A percentile compares a stretch with the other conserved stretches of the same genome.
Conservation (phyloP, 106 monocot species). For the Gastrodia elata region DNA sequence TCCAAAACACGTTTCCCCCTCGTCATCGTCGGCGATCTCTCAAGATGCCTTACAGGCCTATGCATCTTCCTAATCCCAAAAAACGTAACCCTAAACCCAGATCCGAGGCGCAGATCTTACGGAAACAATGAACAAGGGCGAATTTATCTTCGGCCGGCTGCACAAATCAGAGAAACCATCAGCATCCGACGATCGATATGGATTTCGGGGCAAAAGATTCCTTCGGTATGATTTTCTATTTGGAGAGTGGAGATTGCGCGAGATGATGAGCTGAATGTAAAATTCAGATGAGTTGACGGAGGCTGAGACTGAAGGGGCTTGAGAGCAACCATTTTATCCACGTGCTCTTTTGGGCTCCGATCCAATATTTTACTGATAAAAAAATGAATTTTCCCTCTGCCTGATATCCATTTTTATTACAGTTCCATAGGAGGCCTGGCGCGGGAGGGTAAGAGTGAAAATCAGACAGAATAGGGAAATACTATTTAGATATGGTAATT, state of each 20-base stretch:
- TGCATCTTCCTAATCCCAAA: slow-evolving; percentile 10
- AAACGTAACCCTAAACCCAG: background rate
- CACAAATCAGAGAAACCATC: background rate
- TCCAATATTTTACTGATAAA: background rate
- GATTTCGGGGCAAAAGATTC: background rate
- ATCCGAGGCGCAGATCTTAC: slow-evolving; percentile 5
- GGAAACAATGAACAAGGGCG: background rate
- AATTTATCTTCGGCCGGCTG: background rate
- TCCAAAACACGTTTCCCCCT: slow-evolving; percentile 20
- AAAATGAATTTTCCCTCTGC: background rate
- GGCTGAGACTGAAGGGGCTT: background rate
- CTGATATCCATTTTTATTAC: background rate
- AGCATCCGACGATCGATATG: background rate
- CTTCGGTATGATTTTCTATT: background rate
- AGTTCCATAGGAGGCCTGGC: too few relatives aligned
- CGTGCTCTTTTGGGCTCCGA: background rate
- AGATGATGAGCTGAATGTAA: background rate
- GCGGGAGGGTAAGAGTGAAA: too few relatives aligned
- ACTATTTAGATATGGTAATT: too few relatives aligned
- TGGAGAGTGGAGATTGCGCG: background rate
- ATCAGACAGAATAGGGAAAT: too few relatives aligned
- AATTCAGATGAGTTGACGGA: background rate
- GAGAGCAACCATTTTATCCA: background rate
- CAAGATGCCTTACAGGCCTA: slow-evolving; percentile 8
- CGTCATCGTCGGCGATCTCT: slow-evolving; percentile 14